These are phyloP conservation scores for Collybia sp. DNA, from an alignment of 768 basidiomycete genomes.

Conservation along the genomic window DNA sequence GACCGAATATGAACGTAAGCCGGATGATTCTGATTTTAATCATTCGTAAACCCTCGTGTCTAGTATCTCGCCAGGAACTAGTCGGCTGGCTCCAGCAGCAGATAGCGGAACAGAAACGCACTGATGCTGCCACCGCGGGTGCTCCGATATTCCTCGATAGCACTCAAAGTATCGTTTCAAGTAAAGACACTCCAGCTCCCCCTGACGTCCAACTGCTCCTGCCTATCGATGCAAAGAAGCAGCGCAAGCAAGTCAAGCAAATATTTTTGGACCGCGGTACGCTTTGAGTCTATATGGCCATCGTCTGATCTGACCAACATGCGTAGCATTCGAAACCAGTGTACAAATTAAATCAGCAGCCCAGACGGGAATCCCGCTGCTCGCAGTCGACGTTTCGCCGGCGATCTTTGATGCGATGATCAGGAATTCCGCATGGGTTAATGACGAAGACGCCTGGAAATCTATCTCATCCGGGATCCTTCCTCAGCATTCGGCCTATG, in stretches of 20 bases:
- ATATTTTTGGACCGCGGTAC: conserved; percentile 66
- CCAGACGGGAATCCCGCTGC: conserved; percentile 55
- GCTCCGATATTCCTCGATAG: conserved; percentile 39
- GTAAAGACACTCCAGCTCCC: conserved; percentile 30
- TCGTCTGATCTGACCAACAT: not conserved
- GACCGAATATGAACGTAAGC: conserved; percentile 68
- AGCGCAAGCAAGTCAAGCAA: conserved; percentile 66
- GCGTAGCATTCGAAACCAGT: conserved; percentile 61
- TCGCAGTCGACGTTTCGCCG: conserved; percentile 68
- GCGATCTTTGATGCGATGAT: conserved; percentile 60
- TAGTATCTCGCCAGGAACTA: conserved; percentile 59
- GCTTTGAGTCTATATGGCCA: conserved; percentile 5
- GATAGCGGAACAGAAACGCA: conserved; percentile 74
- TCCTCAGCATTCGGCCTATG: conserved; percentile 54
- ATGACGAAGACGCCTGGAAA: conserved; percentile 76
- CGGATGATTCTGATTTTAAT: not conserved
- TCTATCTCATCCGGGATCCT: conserved; percentile 50
- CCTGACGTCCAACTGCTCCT: conserved; percentile 62
- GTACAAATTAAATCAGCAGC: conserved; percentile 54
- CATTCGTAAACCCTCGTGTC: conserved; percentile 4
- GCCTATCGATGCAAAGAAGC: conserved; percentile 68
- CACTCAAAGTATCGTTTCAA: conserved; percentile 23
- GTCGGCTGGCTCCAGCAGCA: conserved; percentile 73
- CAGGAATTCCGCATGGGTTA: conserved; percentile 56
- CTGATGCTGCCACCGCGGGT: conserved; percentile 63